Conservation (phyloP, 2,329 filamentous ascomycete species). For the Periconia sp. region DNA sequence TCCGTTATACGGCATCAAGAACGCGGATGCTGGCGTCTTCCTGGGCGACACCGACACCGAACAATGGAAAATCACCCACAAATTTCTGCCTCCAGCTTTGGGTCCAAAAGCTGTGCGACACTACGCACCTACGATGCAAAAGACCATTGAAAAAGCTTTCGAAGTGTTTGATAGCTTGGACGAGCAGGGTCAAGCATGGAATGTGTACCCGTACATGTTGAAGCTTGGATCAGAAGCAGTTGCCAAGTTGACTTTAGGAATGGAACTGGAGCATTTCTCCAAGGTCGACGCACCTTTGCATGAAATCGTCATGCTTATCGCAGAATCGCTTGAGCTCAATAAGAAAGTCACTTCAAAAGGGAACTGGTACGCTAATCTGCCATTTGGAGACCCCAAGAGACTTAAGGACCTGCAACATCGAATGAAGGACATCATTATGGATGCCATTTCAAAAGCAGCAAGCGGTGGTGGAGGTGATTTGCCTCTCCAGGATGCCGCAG, state of each 20-base stretch:
- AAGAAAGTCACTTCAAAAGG: conserved; percentile 60
- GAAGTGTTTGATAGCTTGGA: conserved; percentile 54
- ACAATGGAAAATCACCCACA: conserved; percentile 58
- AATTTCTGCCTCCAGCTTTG: conserved; percentile 62
- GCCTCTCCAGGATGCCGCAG: conserved; percentile 41
- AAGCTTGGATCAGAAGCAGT: conserved; percentile 50
- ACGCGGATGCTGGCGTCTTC: conserved; percentile 33
- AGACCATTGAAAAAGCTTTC: conserved; percentile 55
- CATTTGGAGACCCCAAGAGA: conserved; percentile 58
- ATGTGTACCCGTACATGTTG: conserved; percentile 55
- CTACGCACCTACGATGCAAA: conserved; percentile 62
- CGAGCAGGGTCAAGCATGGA: conserved; percentile 47
- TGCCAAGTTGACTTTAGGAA: conserved; percentile 48
- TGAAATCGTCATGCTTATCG: conserved; percentile 56
- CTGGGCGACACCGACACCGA: conserved; percentile 53
- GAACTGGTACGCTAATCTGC: conserved; percentile 58
- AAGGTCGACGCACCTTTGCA: conserved; percentile 51
- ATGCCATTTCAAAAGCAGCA: conserved; percentile 14
- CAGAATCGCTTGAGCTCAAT: conserved; percentile 56
- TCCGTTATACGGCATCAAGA: conserved; percentile 36
- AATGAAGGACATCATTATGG: conserved; percentile 19
- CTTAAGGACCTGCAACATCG: conserved; percentile 20
- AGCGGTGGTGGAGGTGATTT: conserved; percentile 30
- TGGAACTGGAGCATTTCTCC: conserved; percentile 51
- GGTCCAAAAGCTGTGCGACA: conserved; percentile 63